Evolutionary conservation across 2,329 filamentous ascomycete genomes (phyloP), one percentile per base, ranked within the genome.

Genomic region (Verticillium zaregamsianum): DNA sequence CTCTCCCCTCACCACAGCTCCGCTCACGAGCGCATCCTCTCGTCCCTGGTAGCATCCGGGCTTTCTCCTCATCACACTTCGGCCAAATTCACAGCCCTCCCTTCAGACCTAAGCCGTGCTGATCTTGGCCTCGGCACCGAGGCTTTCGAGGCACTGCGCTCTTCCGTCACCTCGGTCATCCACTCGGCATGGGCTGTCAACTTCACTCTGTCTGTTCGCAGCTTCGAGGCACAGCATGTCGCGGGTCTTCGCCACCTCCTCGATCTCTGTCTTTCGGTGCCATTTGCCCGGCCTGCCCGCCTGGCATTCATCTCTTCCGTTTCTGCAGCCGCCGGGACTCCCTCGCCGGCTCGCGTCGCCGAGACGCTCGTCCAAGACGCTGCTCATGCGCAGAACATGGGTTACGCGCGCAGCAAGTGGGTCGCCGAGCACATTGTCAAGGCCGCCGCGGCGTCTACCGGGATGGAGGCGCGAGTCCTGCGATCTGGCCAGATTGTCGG

Each of bases 121-220:
- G 71, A 75, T 55, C 73, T 82, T 14, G 80, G 80, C 7, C 71
- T 83, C 1, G 60, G 66, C 2, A 9, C 58, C 0, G 66, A 71
- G 0, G 66, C 63, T 5, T 69, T 71, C 15, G 64, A 68, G 2
- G 66, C 70, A 4, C 63, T 79, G 2, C 59, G 63, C 15, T 60
- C 64, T 14, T 64, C 70, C 1, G 64, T 82, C 33, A 81, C 79
- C 0, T 67, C 72, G 0, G 76, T 82, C 45, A 78, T 84, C 28
- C 81, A 85, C 70, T 76, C 75, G 40, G 80, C 82, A 5, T 84
- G 82, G 82, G 74, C 80, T 5, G 82, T 85, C 45, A 85, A 85
- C 69, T 85, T 85, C 72, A 84, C 80, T 64, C 71, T 83, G 57
- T 72, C 72, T 5, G 75, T 84, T 11, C 68, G 70, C 15, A 80